Evolutionary conservation across 768 basidiomycete genomes (phyloP).

Genomic region (Lactifluus rugatus): DNA sequence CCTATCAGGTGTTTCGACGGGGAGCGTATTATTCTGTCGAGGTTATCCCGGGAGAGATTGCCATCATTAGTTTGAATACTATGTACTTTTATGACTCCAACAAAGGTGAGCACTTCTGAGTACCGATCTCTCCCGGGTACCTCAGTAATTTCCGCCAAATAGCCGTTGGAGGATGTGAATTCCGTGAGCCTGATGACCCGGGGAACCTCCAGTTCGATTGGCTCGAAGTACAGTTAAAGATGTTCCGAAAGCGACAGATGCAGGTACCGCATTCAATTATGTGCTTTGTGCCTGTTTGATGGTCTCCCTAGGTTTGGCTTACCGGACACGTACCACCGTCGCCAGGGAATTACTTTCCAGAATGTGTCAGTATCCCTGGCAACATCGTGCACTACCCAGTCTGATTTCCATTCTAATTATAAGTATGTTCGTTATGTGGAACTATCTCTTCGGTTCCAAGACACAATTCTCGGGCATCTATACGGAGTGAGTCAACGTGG

Average conservation of each 20-base stretch:
- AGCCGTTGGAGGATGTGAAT: slow-evolving; percentile 73
- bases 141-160: not conserved
- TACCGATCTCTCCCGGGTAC: not conserved
- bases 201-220: slow-evolving; percentile 85
- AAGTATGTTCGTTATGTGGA: slow-evolving; percentile 62
- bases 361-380: slow-evolving; percentile 52
- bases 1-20: slow-evolving; percentile 72
- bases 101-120: slow-evolving; percentile 42
- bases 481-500: slow-evolving; percentile 53
- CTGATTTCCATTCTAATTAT: slow-evolving; percentile 5
- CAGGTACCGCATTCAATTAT: slow-evolving; percentile 36
- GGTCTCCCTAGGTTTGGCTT: slow-evolving; percentile 35
- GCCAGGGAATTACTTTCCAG: slow-evolving; percentile 68
- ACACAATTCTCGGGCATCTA: slow-evolving; percentile 79
- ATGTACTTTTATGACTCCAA: slow-evolving; percentile 89
- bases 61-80: slow-evolving; percentile 80
- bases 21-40: slow-evolving; percentile 82
- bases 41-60: slow-evolving; percentile 64
- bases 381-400: slow-evolving; percentile 11
- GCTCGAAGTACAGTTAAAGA: slow-evolving; percentile 75
- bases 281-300: slow-evolving; percentile 1
- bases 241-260: slow-evolving; percentile 60
- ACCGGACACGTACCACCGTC: slow-evolving; percentile 85
- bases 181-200: slow-evolving; percentile 58
- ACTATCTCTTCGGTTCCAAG: slow-evolving; percentile 73